Percentiles rank a stretch among this genome's conserved stretches.
Conservation (phyloP, 2,329 filamentous ascomycete genomes). For the Xylariales sp. region DNA sequence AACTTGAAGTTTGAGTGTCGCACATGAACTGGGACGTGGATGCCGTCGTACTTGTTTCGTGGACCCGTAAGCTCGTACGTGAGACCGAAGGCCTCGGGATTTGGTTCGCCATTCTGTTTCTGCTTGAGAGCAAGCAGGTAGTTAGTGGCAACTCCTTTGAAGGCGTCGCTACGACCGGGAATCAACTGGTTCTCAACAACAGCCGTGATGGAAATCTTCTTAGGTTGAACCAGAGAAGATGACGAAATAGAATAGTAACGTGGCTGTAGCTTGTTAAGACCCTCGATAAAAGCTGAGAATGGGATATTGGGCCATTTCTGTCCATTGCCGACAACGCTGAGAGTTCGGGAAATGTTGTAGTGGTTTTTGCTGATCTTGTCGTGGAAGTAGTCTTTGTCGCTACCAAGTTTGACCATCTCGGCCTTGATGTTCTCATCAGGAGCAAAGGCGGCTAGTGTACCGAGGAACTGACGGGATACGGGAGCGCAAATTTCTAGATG, state of each 20-base stretch:
- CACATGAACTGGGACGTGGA: slow-evolving; percentile 94
- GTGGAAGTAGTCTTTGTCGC: slow-evolving; percentile 95
- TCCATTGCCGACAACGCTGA: slow-evolving; percentile 77
- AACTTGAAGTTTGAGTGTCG: slow-evolving; percentile 99
- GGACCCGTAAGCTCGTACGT: slow-evolving; percentile 90
- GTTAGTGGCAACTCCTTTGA: slow-evolving; percentile 97
- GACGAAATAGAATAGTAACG: slow-evolving; percentile 99
- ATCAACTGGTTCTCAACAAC: slow-evolving; percentile 88
- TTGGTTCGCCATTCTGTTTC: slow-evolving; percentile 90
- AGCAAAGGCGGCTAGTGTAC: slow-evolving; percentile 87
- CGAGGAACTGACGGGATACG: slow-evolving; percentile 94
- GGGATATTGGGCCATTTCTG: slow-evolving; percentile 86
- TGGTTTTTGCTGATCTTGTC: slow-evolving; percentile 83
- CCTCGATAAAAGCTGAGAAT: slow-evolving; percentile 95
- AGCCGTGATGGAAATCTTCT: slow-evolving; percentile 94
- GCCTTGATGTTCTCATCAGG: slow-evolving; percentile 86
- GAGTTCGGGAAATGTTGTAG: slow-evolving; percentile 89
- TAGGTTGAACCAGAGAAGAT: slow-evolving; percentile 91
- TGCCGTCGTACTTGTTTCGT: slow-evolving; percentile 95
- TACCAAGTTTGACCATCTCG: slow-evolving; percentile 88
- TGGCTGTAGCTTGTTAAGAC: slow-evolving; percentile 92
- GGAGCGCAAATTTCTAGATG: slow-evolving; percentile 97
- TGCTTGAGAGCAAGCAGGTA: slow-evolving; percentile 95
- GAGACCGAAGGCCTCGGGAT: slow-evolving; percentile 83
- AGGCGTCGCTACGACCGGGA: slow-evolving; percentile 78